Base-by-base conservation (phyloP, 179 eudicot genomes). In the Gypsophila paniculata region DNA sequence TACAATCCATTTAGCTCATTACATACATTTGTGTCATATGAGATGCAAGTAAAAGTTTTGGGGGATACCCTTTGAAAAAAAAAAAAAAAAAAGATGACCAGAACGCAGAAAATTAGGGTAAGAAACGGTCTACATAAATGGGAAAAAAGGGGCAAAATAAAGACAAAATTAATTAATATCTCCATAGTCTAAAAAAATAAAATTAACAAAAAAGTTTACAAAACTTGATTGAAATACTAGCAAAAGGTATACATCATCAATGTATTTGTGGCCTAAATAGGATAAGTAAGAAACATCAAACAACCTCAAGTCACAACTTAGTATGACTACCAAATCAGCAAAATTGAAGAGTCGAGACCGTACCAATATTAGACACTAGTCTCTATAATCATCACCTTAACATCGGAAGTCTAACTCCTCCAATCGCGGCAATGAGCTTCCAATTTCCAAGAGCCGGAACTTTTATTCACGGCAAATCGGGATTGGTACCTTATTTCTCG, bases 401-500 rank as follows among this genome's bases (percentile, higher is more conserved):
- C 0, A 10, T 14, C 7, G 39, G 39, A 23, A 8, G 11, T 26
- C 18, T 3, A 9, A 34, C 5, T 15, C 66, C 66, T 7, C 44
- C 11, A 61, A 21, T 38, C 39, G 19, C 53, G 18, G 22, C 2
- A 8, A 23, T 36, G 29, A 8, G 21, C 25, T 14, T 32, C 22
- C 22, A n/a, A 8, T 53, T 53, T 10, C 7, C 34, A 42, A 42
- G 46, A 71, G 15, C 60, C 9, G 34, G 75, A 46, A 18, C n/a
- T 7, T 48, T 49, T 36, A 54, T 59, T n/a, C 44, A 11, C 26
- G 46, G 38, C n/a, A 60, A 46, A 6, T 48, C 12, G 1, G 2
- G 48, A 42, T 36, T 6, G 51, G 23, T 22, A 10, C 58, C 72
- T 70, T 21, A 80, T 15, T 58, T 63, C 26, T 57, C 75, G 0